These are phyloP conservation scores for Phytophthora macrochlamydospora DNA, from an alignment of 352 stramenopile species.

Conservation along the genomic window DNA sequence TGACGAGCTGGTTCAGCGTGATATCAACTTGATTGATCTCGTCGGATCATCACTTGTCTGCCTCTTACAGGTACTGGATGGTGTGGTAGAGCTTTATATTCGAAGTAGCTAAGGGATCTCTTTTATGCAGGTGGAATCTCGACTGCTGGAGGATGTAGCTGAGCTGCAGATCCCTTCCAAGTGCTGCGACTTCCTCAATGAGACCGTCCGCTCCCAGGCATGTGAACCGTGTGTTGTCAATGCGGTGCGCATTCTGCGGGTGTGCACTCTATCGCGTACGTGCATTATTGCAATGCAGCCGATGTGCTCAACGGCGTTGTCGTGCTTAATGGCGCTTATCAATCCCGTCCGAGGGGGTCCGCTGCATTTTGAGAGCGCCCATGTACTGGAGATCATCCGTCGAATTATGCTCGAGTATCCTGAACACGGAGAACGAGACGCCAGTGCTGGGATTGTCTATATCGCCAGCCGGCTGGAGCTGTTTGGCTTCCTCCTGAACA, in stretches of 20 bases:
- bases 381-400: conserved; percentile 76
- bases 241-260: conserved; percentile 68
- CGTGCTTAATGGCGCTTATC: conserved; percentile 55
- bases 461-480: conserved; percentile 69
- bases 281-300: conserved; percentile 68
- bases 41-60: conserved; percentile 83
- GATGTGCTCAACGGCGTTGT: conserved; percentile 57
- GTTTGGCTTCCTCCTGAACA: conserved; percentile 77
- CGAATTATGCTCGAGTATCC: conserved; percentile 72
- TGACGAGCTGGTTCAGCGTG: conserved; percentile 65
- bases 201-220: conserved; percentile 63
- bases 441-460: conserved; percentile 73
- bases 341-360: conserved; percentile 54
- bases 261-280: conserved; percentile 59
- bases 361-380: conserved; percentile 71
- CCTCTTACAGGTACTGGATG: conserved; percentile 56
- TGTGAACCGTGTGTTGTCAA: conserved; percentile 70
- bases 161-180: conserved; percentile 68
- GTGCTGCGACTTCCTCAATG: conserved; percentile 69
- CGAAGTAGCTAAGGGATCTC: background rate
- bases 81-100: background rate
- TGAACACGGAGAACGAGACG: conserved; percentile 66
- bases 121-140: conserved; percentile 59
- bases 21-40: conserved; percentile 72
- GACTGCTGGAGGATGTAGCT: conserved; percentile 56